phyloP scores from a whole-genome alignment of 139 green algal species.

The Closterium sp. region DNA sequence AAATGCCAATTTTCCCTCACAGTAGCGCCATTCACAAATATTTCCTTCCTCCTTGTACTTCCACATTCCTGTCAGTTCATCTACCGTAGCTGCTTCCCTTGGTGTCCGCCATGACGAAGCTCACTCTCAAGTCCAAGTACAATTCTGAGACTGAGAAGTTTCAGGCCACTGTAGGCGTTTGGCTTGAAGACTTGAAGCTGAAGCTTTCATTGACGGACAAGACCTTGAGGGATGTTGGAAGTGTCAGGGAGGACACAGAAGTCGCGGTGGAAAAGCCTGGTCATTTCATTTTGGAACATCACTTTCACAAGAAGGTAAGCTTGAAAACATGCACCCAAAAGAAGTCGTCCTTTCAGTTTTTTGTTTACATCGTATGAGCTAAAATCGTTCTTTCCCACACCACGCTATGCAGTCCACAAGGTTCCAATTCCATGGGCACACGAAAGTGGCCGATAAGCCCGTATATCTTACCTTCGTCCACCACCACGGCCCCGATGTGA shows the following conservation, averaged over 20 bases:
- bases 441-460: background rate
- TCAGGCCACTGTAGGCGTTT: background rate
- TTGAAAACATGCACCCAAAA: background rate
- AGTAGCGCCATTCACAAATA: background rate
- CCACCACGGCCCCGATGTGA: background rate
- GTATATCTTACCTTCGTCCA: background rate
- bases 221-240: background rate
- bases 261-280: background rate
- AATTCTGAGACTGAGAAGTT: background rate
- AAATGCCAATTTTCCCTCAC: no score
- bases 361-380: background rate
- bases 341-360: background rate
- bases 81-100: background rate
- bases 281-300: slow-evolving; percentile 1
- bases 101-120: background rate
- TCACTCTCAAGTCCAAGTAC: slow-evolving; percentile 1
- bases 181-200: background rate
- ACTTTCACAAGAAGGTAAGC: slow-evolving; percentile 8
- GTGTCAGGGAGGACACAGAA: background rate
- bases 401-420: background rate
- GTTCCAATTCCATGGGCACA: slow-evolving; percentile 2
- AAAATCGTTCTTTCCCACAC: background rate
- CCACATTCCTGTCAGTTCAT: background rate
- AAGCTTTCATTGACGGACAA: slow-evolving; percentile 7
- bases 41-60: background rate